Conservation (phyloP, 225 moss, liverwort and hornwort genomes). For the Polytrichum commune region DNA sequence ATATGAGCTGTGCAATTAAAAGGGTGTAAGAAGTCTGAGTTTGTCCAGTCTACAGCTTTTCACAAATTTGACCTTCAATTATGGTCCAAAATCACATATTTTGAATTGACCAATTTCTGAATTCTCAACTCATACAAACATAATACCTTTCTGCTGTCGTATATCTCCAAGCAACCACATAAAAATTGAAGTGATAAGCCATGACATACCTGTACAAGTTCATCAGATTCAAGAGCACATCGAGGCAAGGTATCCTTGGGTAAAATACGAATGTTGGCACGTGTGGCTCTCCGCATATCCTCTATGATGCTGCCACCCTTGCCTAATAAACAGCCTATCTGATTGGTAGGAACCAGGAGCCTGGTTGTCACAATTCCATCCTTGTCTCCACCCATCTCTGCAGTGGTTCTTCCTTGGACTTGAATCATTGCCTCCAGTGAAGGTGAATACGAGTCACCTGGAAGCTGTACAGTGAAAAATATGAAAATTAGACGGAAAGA, state of each 20-base stretch:
- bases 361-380: constrained; percentile 92
- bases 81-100: no score
- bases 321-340: constrained; percentile 93
- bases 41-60: no score
- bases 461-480: constrained; percentile 50
- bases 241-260: constrained; percentile 91
- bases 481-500: no score
- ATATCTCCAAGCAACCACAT: no score
- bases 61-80: no score
- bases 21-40: no score
- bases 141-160: no score
- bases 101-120: no score
- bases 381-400: constrained; percentile 93
- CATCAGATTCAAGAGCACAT: constrained; percentile 88
- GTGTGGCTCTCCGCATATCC: constrained; percentile 93
- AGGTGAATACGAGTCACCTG: constrained; percentile 91
- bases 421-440: constrained; percentile 96
- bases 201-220: constrained; percentile 82
- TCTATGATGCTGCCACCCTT: constrained; percentile 98
- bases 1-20: no score
- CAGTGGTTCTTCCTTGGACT: constrained; percentile 81
- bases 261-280: constrained; percentile 93
- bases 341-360: constrained; percentile 91
- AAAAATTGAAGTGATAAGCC: background rate
- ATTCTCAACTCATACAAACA: no score